These are phyloP conservation scores for Cyclocybe cylindracea DNA, from an alignment of 768 basidiomycete genomes.

Conservation along the genomic window DNA sequence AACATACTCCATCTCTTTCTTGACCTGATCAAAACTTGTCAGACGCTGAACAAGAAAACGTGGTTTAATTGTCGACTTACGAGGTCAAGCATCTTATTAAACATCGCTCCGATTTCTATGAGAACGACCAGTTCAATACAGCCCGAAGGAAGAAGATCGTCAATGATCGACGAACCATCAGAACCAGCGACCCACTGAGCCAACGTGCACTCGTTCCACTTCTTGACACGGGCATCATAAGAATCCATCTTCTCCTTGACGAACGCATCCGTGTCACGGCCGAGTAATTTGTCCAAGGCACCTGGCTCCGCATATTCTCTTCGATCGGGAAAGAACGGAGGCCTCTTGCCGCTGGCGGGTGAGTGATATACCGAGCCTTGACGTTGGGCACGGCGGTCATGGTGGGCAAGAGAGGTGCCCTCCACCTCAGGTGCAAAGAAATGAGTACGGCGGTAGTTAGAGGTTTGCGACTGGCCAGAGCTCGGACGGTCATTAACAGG, in stretches of 20 bases:
- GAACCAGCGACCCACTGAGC: slow-evolving; percentile 60
- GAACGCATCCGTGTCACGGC: slow-evolving; percentile 43
- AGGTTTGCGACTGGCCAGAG: slow-evolving; percentile 12
- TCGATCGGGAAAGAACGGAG: neutral
- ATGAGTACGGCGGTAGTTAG: neutral
- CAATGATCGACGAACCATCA: slow-evolving; percentile 35
- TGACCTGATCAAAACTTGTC: slow-evolving; percentile 32
- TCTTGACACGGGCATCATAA: slow-evolving; percentile 44
- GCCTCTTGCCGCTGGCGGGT: neutral
- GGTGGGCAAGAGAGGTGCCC: neutral
- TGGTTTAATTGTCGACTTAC: slow-evolving; percentile 31
- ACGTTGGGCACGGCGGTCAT: neutral
- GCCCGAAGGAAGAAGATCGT: neutral
- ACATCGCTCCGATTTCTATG: slow-evolving; percentile 44
- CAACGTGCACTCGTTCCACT: slow-evolving; percentile 50
- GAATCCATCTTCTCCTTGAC: slow-evolving; percentile 39
- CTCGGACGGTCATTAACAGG: slow-evolving; percentile 12
- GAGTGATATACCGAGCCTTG: neutral
- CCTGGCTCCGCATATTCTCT: slow-evolving; percentile 2
- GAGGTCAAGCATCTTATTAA: slow-evolving; percentile 47
- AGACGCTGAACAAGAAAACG: neutral
- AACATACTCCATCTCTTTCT: slow-evolving; percentile 44
- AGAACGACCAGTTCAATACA: neutral
- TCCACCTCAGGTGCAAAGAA: neutral
- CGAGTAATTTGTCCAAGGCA: slow-evolving; percentile 40